These are phyloP conservation scores for Byssochlamys sp. DNA, from an alignment of 2,329 filamentous ascomycete genomes.

Conservation along the genomic window DNA sequence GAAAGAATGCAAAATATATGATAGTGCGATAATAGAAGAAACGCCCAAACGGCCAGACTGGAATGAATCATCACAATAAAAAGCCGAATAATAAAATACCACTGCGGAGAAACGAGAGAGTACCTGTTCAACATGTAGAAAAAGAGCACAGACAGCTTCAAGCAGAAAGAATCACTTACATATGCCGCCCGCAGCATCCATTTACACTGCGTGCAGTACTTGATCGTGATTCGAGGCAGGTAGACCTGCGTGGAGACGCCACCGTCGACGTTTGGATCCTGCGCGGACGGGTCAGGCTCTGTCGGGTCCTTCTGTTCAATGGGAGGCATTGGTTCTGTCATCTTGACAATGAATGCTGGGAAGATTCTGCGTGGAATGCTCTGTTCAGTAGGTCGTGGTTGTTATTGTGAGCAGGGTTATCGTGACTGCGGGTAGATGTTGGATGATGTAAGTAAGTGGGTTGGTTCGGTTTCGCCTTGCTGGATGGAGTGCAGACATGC, in stretches of 20 bases:
- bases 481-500: background rate
- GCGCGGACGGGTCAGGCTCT: background rate
- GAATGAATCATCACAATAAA: background rate
- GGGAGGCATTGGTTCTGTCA: constrained; percentile 7
- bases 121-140: background rate
- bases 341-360: background rate
- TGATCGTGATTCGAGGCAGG: constrained; percentile 71
- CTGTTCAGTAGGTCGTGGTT: background rate
- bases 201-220: constrained; percentile 87
- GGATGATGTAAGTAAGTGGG: background rate
- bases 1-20: no score
- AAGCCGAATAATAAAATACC: no score
- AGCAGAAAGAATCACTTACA: constrained; percentile 44
- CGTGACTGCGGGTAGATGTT: background rate
- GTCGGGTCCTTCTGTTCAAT: constrained; percentile 2
- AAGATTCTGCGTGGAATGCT: background rate
- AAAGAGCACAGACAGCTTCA: constrained; percentile 1
- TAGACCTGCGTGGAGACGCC: constrained; percentile 17
- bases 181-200: constrained; percentile 84
- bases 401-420: background rate
- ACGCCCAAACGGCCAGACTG: no score
- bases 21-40: no score
- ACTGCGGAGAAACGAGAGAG: background rate
- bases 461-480: background rate
- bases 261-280: background rate